These are phyloP conservation scores for Lactarius tabidus DNA, from an alignment of 768 basidiomycete species.

Conservation along the genomic window DNA sequence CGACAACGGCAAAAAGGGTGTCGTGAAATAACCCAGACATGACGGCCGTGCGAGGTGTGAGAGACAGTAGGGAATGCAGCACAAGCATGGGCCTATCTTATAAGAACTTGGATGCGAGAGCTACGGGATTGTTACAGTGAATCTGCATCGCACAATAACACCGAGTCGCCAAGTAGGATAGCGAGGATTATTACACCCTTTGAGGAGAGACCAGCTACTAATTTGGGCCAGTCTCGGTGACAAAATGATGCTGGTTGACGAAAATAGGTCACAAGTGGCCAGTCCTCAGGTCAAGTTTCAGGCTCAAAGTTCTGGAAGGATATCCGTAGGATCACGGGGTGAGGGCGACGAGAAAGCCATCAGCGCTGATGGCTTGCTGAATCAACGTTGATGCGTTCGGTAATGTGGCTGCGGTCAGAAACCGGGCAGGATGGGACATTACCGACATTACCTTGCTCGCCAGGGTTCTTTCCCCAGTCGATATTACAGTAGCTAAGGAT, in stretches of 20 bases:
- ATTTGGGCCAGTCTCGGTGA: background rate
- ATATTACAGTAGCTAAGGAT: no score
- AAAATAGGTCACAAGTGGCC: no score
- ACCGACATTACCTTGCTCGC: no score
- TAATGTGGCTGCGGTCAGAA: no score
- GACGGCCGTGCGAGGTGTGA: background rate
- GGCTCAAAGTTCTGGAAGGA: no score
- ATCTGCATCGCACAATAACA: background rate
- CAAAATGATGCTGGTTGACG: background rate
- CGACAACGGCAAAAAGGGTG: conserved; percentile 30
- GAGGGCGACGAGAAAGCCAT: background rate
- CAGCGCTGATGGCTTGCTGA: no score
- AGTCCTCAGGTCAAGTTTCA: no score
- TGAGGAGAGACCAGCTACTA: background rate
- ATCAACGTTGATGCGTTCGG: no score
- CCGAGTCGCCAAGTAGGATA: no score
- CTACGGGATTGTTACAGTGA: no score
- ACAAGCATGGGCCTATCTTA: background rate
- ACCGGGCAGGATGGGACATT: no score
- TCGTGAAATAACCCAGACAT: conserved; percentile 31
- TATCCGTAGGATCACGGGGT: background rate
- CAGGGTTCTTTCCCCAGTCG: no score
- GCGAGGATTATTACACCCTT: background rate
- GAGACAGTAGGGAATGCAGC: background rate
- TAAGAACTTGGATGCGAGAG: conserved; percentile 2